Evolutionary conservation across 306 rosid species (phyloP), one percentile per base, ranked within the genome.

Genomic region (Prinsepia uniflora): DNA sequence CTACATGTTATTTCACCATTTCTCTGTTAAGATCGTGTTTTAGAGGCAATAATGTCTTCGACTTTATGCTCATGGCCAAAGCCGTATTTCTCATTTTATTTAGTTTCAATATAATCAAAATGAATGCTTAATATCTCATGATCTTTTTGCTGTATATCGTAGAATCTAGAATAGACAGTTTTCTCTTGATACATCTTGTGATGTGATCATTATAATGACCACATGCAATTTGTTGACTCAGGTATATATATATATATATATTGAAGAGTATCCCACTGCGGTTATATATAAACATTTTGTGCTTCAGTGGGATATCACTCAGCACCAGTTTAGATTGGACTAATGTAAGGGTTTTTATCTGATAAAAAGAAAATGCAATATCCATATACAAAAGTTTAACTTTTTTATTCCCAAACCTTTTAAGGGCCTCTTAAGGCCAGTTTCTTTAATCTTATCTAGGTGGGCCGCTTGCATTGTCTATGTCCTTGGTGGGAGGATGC

Each of bases 401-500:
- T 61, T 60, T 39, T n/a, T 18, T 48, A 46, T 10, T 18, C 65
- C 18, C 39, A 13, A 30, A 30, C 45, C 68, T 63, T 70, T 69
- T 66, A 43, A 60, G 71, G 61, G 72, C 49, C 42, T 75, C 43
- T 57, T 57, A 22, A 62, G 72, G 71, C 57, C 40, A 61, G 57
- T 76, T 63, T 73, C 67, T 18, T 72, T 68, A 57, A 55, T 76
- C 41, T 77, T 75, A 49, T 63, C 52, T 76, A 89, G 96, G 82
- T 86, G 13, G 92, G 92, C 30, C 96, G 97, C 70, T 83, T 89
- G 87, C 97, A 94, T 79, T 90, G 97, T 77, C 75, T 82, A 72
- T 43, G 86, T 50, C 97, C 98, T 45, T 90, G 95, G 95, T 89
- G 96, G 96, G 88, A 87, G 73, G 95, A 94, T 81, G 92, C 92